phyloP scores from a whole-genome alignment of 2,329 filamentous ascomycete species.

The Macroventuria anomochaeta region DNA sequence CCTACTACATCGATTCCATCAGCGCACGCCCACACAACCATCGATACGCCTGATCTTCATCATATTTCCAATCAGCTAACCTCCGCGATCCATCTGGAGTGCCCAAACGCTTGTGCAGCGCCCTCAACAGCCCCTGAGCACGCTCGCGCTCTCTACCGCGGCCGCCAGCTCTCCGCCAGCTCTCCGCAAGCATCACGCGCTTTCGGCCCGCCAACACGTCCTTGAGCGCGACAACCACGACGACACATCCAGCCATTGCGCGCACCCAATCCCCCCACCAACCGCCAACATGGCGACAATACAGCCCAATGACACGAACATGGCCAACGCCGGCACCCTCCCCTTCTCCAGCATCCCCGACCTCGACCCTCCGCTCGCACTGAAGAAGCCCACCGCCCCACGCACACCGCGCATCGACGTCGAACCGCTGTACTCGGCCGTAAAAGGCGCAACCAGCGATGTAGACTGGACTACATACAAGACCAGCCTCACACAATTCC shows the following conservation, averaged over 20 bases:
- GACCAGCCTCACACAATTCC: conserved; percentile 62
- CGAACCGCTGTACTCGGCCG: conserved; percentile 66
- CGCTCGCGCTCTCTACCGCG: conserved; percentile 17
- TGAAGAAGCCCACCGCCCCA: conserved; percentile 58
- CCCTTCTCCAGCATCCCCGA: conserved; percentile 44
- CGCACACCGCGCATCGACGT: conserved; percentile 65
- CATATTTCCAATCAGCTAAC: background rate
- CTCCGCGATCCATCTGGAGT: conserved; percentile 21
- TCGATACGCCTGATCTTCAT: conserved; percentile 1
- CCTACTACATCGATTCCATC: conserved; percentile 29
- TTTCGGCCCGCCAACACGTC: conserved; percentile 21
- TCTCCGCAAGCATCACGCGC: conserved; percentile 23
- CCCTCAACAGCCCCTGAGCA: conserved; percentile 7
- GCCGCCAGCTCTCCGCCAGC: conserved; percentile 21
- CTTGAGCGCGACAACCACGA: conserved; percentile 4
- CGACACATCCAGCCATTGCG: conserved; percentile 19
- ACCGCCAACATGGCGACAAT: conserved; percentile 47
- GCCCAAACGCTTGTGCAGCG: conserved; percentile 7
- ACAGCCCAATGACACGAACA: conserved; percentile 46
- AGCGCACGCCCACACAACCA: conserved; percentile 23
- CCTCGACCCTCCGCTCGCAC: conserved; percentile 48
- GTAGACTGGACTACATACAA: conserved; percentile 66
- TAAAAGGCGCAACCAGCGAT: conserved; percentile 66
- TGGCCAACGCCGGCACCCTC: conserved; percentile 44
- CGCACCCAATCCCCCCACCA: conserved; percentile 16